Evolutionary conservation across 345 rosid species (phyloP).

Genomic region (Bruguiera parviflora): DNA sequence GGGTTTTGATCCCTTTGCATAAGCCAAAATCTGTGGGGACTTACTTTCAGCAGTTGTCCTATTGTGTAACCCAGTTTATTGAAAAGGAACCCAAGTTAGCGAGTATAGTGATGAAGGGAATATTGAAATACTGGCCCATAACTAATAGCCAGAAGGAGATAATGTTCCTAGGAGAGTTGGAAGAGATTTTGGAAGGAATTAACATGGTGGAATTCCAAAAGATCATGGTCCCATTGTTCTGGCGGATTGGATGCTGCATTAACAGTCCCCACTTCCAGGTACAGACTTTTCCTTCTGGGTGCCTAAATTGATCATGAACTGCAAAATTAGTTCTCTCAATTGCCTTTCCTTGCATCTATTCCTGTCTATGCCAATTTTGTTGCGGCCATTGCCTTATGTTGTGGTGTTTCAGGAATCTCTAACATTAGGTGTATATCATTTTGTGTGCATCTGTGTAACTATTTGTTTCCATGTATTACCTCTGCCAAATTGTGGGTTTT

Average conservation of each 20-base stretch:
- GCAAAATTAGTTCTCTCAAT: neutral
- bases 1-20: conserved; percentile 80
- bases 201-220: conserved; percentile 72
- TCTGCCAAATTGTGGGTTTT: no score
- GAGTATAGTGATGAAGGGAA: conserved; percentile 54
- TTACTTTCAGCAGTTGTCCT: conserved; percentile 77
- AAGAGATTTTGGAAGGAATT: conserved; percentile 74
- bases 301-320: neutral
- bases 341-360: neutral
- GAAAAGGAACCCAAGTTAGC: conserved; percentile 82
- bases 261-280: conserved; percentile 90
- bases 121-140: conserved; percentile 80
- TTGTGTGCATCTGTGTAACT: neutral
- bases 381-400: neutral
- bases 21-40: conserved; percentile 75
- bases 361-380: neutral
- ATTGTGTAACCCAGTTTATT: conserved; percentile 71
- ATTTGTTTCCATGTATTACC: no score
- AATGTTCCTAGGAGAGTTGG: conserved; percentile 78
- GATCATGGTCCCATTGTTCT: conserved; percentile 74
- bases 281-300: conserved; percentile 6
- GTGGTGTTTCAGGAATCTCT: neutral
- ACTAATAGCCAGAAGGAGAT: conserved; percentile 89
- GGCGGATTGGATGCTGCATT: conserved; percentile 71
- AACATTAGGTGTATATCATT: neutral